phyloP scores from a whole-genome alignment of 176 grass and related monocot genomes.

The Oryza officinalis region DNA sequence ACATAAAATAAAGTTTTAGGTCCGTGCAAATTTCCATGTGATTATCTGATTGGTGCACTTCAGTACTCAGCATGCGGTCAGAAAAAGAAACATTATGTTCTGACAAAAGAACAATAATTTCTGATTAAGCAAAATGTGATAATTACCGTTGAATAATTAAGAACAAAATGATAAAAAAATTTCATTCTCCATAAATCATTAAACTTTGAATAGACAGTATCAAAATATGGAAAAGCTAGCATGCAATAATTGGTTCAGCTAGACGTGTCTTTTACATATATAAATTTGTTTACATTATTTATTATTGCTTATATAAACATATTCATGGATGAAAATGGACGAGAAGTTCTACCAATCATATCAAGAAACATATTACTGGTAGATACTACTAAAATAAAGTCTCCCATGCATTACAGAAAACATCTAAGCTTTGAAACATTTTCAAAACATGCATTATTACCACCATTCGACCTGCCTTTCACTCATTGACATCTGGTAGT shows the following conservation, averaged over 20 bases:
- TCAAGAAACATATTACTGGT: constrained; percentile 20
- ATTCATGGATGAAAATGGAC: neutral
- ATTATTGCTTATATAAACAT: neutral
- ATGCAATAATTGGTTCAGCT: neutral
- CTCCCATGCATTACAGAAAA: constrained; percentile 33
- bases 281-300: neutral
- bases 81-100: constrained; percentile 19
- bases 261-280: neutral
- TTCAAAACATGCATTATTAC: constrained; percentile 38
- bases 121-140: constrained; percentile 4
- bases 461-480: constrained; percentile 45
- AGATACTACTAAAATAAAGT: constrained; percentile 11
- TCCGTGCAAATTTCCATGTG: constrained; percentile 22
- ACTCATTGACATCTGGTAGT: constrained; percentile 33
- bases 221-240: neutral
- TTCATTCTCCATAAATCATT: neutral
- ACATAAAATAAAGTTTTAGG: constrained; percentile 22
- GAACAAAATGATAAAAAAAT: neutral
- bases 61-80: neutral
- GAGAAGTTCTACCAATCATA: neutral
- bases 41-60: constrained; percentile 18
- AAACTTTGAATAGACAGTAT: neutral
- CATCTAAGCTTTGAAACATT: constrained; percentile 27
- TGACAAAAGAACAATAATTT: constrained; percentile 19
- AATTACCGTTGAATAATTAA: neutral